These are phyloP conservation scores for Moesziomyces sp. DNA, from an alignment of 1,284 basidiomycete genomes.

Conservation along the genomic window DNA sequence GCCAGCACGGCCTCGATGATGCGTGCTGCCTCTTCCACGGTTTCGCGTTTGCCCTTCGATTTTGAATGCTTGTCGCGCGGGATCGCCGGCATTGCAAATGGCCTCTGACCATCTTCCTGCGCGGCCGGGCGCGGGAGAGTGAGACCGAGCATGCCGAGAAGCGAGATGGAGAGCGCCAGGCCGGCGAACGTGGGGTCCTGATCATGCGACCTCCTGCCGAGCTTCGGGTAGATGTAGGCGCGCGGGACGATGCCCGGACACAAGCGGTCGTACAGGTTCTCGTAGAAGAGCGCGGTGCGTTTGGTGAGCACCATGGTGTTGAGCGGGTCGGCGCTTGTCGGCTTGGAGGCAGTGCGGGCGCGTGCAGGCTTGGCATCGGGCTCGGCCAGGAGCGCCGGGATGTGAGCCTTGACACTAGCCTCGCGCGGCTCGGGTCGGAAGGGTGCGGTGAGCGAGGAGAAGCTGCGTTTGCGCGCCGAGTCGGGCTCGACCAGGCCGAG, in stretches of 20 bases:
- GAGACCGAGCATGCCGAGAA: slow-evolving; percentile 39
- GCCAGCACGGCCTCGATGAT: slow-evolving; percentile 23
- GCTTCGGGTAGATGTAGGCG: slow-evolving; percentile 44
- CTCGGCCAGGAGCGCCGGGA: background rate
- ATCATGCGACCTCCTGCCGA: slow-evolving; percentile 46
- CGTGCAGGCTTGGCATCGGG: background rate
- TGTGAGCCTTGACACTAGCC: background rate
- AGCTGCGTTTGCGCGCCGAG: slow-evolving; percentile 14
- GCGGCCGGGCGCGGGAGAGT: slow-evolving; percentile 2
- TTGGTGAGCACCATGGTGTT: slow-evolving; percentile 55
- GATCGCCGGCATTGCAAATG: slow-evolving; percentile 23
- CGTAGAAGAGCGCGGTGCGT: slow-evolving; percentile 57
- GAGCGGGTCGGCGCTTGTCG: slow-evolving; percentile 15
- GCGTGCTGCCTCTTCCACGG: background rate
- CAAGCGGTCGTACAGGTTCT: slow-evolving; percentile 55
- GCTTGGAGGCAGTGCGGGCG: background rate
- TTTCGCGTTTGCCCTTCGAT: background rate
- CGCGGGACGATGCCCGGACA: slow-evolving; percentile 51
- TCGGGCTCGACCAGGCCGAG: slow-evolving; percentile 24
- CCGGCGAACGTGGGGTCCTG: slow-evolving; percentile 48
- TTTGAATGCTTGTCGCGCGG: slow-evolving; percentile 5
- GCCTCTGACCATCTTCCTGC: background rate
- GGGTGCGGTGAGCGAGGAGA: slow-evolving; percentile 5
- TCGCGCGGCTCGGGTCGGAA: background rate
- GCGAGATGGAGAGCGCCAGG: slow-evolving; percentile 50